Evolutionary conservation across 148 eudicot genomes (phyloP), one percentile per base, ranked within the genome.

Genomic region (Hydrangea macrophylla): DNA sequence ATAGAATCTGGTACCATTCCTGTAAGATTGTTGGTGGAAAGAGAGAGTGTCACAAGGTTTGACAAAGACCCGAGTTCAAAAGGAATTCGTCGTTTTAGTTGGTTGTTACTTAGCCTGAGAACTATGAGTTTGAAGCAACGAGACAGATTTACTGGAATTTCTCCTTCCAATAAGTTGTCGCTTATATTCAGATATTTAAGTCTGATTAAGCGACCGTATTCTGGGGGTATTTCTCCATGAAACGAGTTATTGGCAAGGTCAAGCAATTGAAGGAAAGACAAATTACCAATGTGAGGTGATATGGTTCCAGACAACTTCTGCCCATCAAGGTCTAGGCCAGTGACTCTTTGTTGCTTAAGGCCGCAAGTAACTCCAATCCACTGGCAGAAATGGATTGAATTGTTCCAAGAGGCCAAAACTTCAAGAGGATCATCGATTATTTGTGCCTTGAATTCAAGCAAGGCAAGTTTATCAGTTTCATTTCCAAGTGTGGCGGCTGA

Each of bases 331-430:
- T 65, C 39, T 18, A 80, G 37, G 0, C 39, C 25, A 8, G 65
- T 51, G 9, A 80, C 80, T 50, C 84, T 61, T 1, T 57, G 50
- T 58, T 62, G 75, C 27, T 31, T 70, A 0, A 8, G 58, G 27
- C 78, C 39, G 24, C 84, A 76, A 31, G 22, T 37, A 2, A 80
- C 63, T 13, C 84, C 84, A 17, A 23, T 18, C 84, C 84, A 80
- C 1, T 58, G 48, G 30, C 84, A 80, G 33, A 69, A 69, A 73
- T 65, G 67, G 18, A 26, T 11, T 5, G 80, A 64, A 54, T 37
- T 58, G 24, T 80, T 65, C 84, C 84, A 80, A 24, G 84, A 69
- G 27, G 23, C 40, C 24, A 80, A 7, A 5, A 67, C 73, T 25
- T 58, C 26, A 0, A 22, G 32, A 26, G 76, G 61, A 59, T 73